A percentile compares a stretch with the other conserved stretches of the same genome.
phyloP scores from a whole-genome alignment of 306 rosid species.

The Spatholobus suberectus region DNA sequence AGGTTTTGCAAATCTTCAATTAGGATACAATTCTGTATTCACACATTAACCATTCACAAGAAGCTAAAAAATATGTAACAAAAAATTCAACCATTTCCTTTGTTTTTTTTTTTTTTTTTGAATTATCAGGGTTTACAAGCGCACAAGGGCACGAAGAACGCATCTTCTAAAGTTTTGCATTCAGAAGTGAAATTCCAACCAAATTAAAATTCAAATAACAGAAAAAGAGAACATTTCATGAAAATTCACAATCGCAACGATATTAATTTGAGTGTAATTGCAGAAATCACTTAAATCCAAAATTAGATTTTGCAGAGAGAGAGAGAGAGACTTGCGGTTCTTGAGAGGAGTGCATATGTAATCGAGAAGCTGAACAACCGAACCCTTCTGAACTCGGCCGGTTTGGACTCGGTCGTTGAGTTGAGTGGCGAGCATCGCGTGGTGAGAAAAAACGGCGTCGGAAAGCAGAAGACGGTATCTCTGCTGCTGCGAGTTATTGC shows the following conservation, averaged over 20 bases:
- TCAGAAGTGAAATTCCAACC: conserved; percentile 9
- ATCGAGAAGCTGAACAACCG: conserved; percentile 86
- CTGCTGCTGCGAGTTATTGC: conserved; percentile 59
- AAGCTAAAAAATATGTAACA: not conserved
- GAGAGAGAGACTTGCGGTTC: conserved; percentile 74
- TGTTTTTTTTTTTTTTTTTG: not conserved
- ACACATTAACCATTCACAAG: conserved; percentile 17
- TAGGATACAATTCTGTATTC: conserved; percentile 5
- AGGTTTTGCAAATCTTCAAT: conserved; percentile 13
- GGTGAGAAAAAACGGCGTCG: conserved; percentile 68
- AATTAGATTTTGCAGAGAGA: not conserved
- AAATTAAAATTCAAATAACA: not conserved
- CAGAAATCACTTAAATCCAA: conserved; percentile 10
- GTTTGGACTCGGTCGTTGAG: conserved; percentile 67
- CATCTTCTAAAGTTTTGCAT: not conserved
- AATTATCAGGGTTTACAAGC: not conserved
- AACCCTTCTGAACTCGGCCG: conserved; percentile 71
- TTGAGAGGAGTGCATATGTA: conserved; percentile 70
- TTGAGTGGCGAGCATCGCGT: conserved; percentile 86
- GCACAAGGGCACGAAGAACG: not conserved
- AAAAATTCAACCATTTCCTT: not conserved
- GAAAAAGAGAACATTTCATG: not conserved
- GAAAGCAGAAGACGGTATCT: conserved; percentile 78
- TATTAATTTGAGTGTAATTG: not conserved
- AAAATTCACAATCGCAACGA: not conserved